Percentiles rank a stretch among this genome's conserved stretches.
These are phyloP conservation scores for Schwanniomyces yamadae DNA, from an alignment of 805 yeast species.

Conservation along the genomic window DNA sequence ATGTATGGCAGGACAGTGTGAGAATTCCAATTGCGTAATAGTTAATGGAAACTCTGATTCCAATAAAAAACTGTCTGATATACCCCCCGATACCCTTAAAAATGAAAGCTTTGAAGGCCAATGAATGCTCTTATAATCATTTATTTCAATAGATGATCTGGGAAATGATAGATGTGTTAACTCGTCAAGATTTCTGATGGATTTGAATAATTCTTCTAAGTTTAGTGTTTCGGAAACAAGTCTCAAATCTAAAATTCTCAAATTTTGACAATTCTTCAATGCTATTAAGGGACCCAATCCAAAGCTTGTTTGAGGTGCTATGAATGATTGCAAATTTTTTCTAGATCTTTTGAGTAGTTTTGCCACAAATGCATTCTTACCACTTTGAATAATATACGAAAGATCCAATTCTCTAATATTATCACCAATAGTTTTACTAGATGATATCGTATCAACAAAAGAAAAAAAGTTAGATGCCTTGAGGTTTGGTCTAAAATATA, in stretches of 20 bases:
- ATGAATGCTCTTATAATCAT: constrained; percentile 46
- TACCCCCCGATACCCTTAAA: constrained; percentile 84
- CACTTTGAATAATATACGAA: constrained; percentile 80
- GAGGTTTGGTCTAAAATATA: constrained; percentile 65
- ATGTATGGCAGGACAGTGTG: constrained; percentile 81
- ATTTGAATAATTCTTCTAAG: constrained; percentile 70
- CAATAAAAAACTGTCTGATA: constrained; percentile 74
- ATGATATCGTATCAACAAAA: constrained; percentile 69
- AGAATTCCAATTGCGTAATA: constrained; percentile 69
- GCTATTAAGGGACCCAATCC: constrained; percentile 89
- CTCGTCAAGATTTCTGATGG: constrained; percentile 60
- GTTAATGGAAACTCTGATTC: constrained; percentile 71
- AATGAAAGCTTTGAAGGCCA: constrained; percentile 84
- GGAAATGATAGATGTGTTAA: constrained; percentile 84
- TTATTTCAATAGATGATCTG: constrained; percentile 75
- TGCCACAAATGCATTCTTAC: constrained; percentile 88
- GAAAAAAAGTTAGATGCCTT: constrained; percentile 63
- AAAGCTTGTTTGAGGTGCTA: constrained; percentile 94
- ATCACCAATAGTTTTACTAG: constrained; percentile 51
- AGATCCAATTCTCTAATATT: constrained; percentile 69
- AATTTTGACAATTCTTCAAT: constrained; percentile 62
- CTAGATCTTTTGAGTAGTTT: constrained; percentile 78
- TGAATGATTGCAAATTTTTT: constrained; percentile 58
- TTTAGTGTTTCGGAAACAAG: constrained; percentile 90
- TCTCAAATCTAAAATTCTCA: constrained; percentile 71